Conservation (phyloP, 2,329 filamentous ascomycete genomes). For the Ophiostoma sp. region DNA sequence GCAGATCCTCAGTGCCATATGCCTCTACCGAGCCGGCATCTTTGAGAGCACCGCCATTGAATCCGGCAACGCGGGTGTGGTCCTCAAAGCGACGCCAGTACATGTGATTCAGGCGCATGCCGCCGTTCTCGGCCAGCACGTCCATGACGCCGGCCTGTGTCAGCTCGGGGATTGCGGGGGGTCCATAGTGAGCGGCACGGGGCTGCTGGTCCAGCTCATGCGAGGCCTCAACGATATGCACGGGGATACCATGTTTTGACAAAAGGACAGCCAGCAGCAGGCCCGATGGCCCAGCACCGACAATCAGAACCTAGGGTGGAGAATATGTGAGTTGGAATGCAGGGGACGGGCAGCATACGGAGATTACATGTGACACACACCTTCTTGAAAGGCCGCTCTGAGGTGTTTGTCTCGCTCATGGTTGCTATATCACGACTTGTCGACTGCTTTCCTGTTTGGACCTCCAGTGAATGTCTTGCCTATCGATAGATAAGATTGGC, state of each 20-base stretch:
- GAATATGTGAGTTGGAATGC: neutral
- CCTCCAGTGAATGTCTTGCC: neutral
- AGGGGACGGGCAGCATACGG: neutral
- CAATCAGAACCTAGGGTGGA: conserved; percentile 39
- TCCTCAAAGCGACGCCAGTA: conserved; percentile 38
- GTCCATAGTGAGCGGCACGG: conserved; percentile 57
- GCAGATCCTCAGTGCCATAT: conserved; percentile 33
- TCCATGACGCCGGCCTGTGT: conserved; percentile 54
- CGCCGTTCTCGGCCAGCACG: conserved; percentile 37
- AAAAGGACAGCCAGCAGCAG: conserved; percentile 49
- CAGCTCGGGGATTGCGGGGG: conserved; percentile 54
- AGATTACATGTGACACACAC: neutral
- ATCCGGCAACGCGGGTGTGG: conserved; percentile 36
- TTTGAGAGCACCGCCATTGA: conserved; percentile 34
- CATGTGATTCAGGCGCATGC: conserved; percentile 39
- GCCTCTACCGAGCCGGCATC: neutral
- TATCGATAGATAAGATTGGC: neutral
- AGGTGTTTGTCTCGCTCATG: neutral
- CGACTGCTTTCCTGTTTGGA: neutral
- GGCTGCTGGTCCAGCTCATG: conserved; percentile 53
- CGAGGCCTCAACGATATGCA: conserved; percentile 52
- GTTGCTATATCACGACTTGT: neutral
- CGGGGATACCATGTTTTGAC: conserved; percentile 47
- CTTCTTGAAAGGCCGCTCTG: conserved; percentile 2
- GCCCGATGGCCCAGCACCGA: conserved; percentile 48